Conservation (phyloP, 2,329 filamentous ascomycete species). For the Alternaria hordeiaustralica region DNA sequence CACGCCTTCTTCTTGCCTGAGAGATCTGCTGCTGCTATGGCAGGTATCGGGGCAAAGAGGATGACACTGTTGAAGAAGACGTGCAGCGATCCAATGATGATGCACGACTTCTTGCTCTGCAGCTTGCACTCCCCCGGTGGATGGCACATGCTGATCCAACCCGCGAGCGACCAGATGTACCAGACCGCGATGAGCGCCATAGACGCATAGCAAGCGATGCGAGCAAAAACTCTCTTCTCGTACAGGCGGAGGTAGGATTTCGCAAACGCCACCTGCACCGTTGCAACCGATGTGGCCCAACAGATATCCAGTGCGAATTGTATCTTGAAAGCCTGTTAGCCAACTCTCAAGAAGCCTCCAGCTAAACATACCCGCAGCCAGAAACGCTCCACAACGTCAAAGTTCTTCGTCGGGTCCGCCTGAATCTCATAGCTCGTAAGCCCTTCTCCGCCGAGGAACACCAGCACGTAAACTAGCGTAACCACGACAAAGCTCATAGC, state of each 20-base stretch:
- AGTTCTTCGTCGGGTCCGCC: slow-evolving; percentile 13
- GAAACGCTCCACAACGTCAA: slow-evolving; percentile 11
- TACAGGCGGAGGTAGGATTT: slow-evolving; percentile 28
- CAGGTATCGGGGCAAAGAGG: slow-evolving; percentile 19
- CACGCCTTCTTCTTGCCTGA: slow-evolving; percentile 20
- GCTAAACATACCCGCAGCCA: slow-evolving; percentile 16
- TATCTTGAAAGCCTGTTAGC: slow-evolving; percentile 15
- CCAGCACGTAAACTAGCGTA: slow-evolving; percentile 23
- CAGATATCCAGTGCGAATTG: slow-evolving; percentile 30
- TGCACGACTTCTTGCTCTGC: slow-evolving; percentile 23
- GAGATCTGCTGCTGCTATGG: slow-evolving; percentile 16
- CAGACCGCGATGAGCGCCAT: slow-evolving; percentile 19
- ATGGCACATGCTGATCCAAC: slow-evolving; percentile 27
- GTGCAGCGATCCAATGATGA: slow-evolving; percentile 27
- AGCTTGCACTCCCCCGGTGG: slow-evolving; percentile 22
- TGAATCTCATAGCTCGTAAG: slow-evolving; percentile 17
- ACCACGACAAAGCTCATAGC: slow-evolving; percentile 25
- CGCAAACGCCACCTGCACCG: slow-evolving; percentile 26
- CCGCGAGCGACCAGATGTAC: slow-evolving; percentile 22
- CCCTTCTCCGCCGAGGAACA: slow-evolving; percentile 26
- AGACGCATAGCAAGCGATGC: slow-evolving; percentile 13
- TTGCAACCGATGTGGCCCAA: slow-evolving; percentile 27
- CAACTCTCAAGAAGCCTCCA: background rate
- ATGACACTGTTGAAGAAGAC: slow-evolving; percentile 25
- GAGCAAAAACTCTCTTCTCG: slow-evolving; percentile 11